A percentile compares a stretch with the other conserved stretches of the same genome.
Evolutionary conservation across 352 stramenopile genomes (phyloP).

Genomic region (Phytophthora colocasiae): DNA sequence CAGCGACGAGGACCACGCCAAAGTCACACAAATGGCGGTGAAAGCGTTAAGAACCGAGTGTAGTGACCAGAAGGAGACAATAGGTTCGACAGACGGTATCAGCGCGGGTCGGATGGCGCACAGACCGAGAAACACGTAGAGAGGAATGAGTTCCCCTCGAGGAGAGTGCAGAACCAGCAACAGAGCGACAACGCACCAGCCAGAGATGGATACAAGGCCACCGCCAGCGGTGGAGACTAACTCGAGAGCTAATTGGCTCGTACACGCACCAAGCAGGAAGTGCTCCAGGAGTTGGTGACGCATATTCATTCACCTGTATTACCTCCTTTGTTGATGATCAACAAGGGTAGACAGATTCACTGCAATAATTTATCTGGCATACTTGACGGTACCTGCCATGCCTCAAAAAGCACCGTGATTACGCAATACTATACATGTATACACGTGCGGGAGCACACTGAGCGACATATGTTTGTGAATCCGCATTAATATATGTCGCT

Average conservation of each 20-base stretch:
- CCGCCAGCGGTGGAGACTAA: not conserved
- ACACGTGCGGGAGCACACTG: too few species aligned
- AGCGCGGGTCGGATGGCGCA: not conserved
- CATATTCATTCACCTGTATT: not conserved
- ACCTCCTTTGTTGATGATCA: too few species aligned
- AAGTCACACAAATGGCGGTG: slow-evolving; percentile 10
- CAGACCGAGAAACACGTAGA: slow-evolving; percentile 40
- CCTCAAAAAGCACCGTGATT: too few species aligned
- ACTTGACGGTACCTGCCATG: too few species aligned
- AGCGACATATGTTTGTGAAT: too few species aligned
- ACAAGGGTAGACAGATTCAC: too few species aligned
- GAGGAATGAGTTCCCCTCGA: slow-evolving; percentile 37
- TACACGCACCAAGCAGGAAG: slow-evolving; percentile 16
- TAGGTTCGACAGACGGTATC: slow-evolving; percentile 6
- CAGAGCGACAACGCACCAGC: slow-evolving; percentile 15
- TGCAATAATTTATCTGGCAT: too few species aligned
- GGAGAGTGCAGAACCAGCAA: slow-evolving; percentile 44
- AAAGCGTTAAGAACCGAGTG: slow-evolving; percentile 13
- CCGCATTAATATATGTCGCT: too few species aligned
- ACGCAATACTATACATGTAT: too few species aligned
- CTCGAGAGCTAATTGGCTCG: slow-evolving; percentile 15
- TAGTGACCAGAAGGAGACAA: slow-evolving; percentile 8
- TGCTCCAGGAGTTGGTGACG: slow-evolving; percentile 10
- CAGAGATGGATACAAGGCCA: not conserved
- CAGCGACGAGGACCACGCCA: slow-evolving; percentile 41